These are phyloP conservation scores for Puccinia coronata DNA, from an alignment of 1,284 basidiomycete species.

Conservation along the genomic window DNA sequence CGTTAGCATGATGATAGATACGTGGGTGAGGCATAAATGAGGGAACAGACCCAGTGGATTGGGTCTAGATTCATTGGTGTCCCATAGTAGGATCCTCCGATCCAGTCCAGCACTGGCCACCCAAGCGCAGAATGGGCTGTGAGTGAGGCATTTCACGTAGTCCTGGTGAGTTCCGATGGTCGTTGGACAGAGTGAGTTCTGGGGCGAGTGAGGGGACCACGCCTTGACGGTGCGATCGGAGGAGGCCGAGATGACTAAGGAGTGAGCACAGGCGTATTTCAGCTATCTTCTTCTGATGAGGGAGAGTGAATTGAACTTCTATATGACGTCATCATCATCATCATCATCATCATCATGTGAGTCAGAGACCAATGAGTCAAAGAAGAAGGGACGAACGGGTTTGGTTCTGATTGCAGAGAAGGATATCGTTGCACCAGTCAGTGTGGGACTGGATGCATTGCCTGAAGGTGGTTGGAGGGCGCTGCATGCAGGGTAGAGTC, in stretches of 20 bases:
- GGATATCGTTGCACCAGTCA: slow-evolving; percentile 95
- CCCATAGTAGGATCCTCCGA: slow-evolving; percentile 90
- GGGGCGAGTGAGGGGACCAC: slow-evolving; percentile 80
- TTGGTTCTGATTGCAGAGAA: slow-evolving; percentile 88
- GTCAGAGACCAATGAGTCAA: not conserved
- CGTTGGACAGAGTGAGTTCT: slow-evolving; percentile 65
- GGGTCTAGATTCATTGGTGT: slow-evolving; percentile 63
- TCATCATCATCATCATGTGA: too few relatives aligned
- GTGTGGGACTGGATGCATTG: slow-evolving; percentile 61
- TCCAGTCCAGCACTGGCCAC: slow-evolving; percentile 94
- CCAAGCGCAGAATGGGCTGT: slow-evolving; percentile 76
- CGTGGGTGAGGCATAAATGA: slow-evolving; percentile 63
- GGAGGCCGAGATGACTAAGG: slow-evolving; percentile 81
- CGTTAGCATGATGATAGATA: slow-evolving; percentile 65
- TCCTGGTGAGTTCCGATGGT: slow-evolving; percentile 84
- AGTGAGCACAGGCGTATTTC: slow-evolving; percentile 42
- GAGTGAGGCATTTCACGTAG: slow-evolving; percentile 83
- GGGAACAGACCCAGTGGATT: slow-evolving; percentile 58
- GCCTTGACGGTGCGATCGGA: slow-evolving; percentile 92
- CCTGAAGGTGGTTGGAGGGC: slow-evolving; percentile 58
- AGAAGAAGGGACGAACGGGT: slow-evolving; percentile 66
- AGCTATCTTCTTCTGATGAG: slow-evolving; percentile 6
- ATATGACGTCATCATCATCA: not conserved
- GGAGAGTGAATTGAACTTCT: not conserved
- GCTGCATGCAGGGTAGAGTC: slow-evolving; percentile 29